Percentiles rank a stretch among this genome's conserved stretches.
Conservation (phyloP, 116 monocot genomes). For the Posidonia oceanica region DNA sequence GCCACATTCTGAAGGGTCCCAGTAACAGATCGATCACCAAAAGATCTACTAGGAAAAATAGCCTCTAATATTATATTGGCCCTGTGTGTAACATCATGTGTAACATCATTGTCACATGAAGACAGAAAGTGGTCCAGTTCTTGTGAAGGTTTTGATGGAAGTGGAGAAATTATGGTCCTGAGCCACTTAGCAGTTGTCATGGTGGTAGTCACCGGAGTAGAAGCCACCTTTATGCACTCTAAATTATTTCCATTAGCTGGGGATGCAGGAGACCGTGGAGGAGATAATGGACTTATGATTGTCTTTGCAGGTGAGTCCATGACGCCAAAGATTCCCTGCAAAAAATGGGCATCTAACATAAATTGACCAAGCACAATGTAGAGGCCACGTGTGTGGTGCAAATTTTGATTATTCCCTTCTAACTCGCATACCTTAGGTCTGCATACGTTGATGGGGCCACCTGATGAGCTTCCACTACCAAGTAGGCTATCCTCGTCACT, state of each 20-base stretch:
- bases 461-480: slow-evolving; percentile 41
- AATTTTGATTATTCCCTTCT: neutral
- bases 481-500: slow-evolving; percentile 48
- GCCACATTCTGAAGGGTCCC: slow-evolving; percentile 46
- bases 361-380: neutral
- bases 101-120: slow-evolving; percentile 50
- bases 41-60: slow-evolving; percentile 59
- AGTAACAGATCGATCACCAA: slow-evolving; percentile 38
- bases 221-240: slow-evolving; percentile 26
- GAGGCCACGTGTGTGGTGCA: neutral
- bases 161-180: slow-evolving; percentile 70
- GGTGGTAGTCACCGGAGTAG: slow-evolving; percentile 81
- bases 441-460: slow-evolving; percentile 27
- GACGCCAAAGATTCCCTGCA: slow-evolving; percentile 43
- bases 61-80: slow-evolving; percentile 79
- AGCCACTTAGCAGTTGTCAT: slow-evolving; percentile 99
- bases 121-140: slow-evolving; percentile 59
- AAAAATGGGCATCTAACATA: slow-evolving; percentile 7
- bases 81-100: slow-evolving; percentile 34
- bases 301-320: slow-evolving; percentile 61
- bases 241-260: slow-evolving; percentile 27
- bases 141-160: slow-evolving; percentile 56
- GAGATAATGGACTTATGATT: slow-evolving; percentile 35
- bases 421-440: slow-evolving; percentile 42
- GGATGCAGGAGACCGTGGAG: slow-evolving; percentile 48